These are phyloP conservation scores for Picea sitchensis DNA, from an alignment of 75 land plant species.

Conservation along the genomic window DNA sequence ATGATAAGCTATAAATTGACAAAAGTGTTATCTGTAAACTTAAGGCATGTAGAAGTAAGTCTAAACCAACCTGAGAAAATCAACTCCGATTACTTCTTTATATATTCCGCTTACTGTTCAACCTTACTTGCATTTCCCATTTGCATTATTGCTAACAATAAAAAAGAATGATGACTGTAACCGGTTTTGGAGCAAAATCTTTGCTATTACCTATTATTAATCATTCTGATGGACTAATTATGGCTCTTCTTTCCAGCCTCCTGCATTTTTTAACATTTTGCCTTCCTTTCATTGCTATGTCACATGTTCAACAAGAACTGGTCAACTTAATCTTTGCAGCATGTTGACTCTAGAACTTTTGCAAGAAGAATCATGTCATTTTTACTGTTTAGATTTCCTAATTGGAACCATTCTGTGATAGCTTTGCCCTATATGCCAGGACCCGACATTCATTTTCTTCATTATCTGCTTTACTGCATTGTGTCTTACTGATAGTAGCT, in stretches of 20 bases:
- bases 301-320: neutral
- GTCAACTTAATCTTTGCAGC: neutral
- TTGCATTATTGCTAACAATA: neutral
- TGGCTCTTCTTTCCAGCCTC: neutral
- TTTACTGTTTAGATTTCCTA: neutral
- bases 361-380: neutral
- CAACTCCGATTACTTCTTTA: no score
- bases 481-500: neutral
- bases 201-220: neutral
- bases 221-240: neutral
- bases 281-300: neutral
- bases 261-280: neutral
- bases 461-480: neutral
- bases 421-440: neutral
- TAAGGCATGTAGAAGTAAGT: no score
- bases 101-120: neutral
- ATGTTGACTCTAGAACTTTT: neutral
- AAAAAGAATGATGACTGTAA: neutral
- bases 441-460: neutral
- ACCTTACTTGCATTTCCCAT: neutral
- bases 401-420: neutral
- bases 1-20: no score
- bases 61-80: no score
- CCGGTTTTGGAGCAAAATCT: neutral
- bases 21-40: no score